Percentiles rank a stretch among this genome's conserved stretches.
Evolutionary conservation across 768 basidiomycete species (phyloP).

Genomic region (Boletellus ananiceps): DNA sequence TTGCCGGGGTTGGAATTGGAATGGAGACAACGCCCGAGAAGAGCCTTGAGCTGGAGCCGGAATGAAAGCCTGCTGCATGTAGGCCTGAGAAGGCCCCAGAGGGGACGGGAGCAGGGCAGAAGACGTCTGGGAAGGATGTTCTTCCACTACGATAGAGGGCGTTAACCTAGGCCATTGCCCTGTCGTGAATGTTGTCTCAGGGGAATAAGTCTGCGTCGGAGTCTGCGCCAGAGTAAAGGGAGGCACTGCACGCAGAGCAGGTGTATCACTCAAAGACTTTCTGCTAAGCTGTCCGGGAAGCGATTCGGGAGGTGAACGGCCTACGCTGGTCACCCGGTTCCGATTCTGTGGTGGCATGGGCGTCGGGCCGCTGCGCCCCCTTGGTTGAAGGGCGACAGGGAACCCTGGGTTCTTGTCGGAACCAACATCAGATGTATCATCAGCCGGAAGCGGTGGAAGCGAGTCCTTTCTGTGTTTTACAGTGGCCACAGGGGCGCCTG

Average conservation of each 20-base stretch:
- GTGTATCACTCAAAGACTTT: slow-evolving; percentile 13
- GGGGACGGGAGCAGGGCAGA: slow-evolving; percentile 3
- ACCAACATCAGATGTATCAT: slow-evolving; percentile 18
- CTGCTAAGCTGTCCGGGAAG: slow-evolving; percentile 5
- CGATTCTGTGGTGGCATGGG: slow-evolving; percentile 17
- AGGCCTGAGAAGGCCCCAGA: not conserved
- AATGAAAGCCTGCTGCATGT: slow-evolving; percentile 13
- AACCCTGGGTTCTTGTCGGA: slow-evolving; percentile 20
- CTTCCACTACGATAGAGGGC: slow-evolving; percentile 21
- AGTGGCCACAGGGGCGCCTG: not conserved
- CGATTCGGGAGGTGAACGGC: slow-evolving; percentile 8
- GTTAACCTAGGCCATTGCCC: not conserved
- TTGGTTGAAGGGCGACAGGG: slow-evolving; percentile 44
- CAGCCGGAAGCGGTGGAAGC: slow-evolving; percentile 40
- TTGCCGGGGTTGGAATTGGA: slow-evolving; percentile 14
- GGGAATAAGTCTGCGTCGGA: slow-evolving; percentile 5
- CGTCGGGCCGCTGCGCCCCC: slow-evolving; percentile 22
- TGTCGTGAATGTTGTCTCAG: not conserved
- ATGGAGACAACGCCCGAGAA: slow-evolving; percentile 4
- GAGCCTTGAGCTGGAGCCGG: slow-evolving; percentile 2
- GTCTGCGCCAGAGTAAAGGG: slow-evolving; percentile 8
- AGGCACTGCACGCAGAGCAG: slow-evolving; percentile 6
- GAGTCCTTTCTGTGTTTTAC: slow-evolving; percentile 26
- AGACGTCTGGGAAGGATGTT: slow-evolving; percentile 1
- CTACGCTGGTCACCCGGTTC: slow-evolving; percentile 6